Conservation (phyloP, 352 stramenopile species). For the Phytophthora nicotianae region DNA sequence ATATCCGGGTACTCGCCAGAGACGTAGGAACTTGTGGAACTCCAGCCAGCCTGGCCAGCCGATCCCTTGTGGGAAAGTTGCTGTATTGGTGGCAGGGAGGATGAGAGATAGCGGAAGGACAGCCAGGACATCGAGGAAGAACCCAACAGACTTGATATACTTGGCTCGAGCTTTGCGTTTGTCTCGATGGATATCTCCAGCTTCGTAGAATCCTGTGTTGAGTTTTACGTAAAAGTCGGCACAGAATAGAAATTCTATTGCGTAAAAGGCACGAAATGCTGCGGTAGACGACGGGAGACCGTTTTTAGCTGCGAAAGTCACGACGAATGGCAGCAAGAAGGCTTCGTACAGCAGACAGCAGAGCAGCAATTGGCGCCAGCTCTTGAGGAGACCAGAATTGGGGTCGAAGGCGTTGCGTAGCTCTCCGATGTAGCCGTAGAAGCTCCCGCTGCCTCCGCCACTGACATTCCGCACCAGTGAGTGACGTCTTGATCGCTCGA, state of each 20-base stretch:
- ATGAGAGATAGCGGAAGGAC: slow-evolving; percentile 41
- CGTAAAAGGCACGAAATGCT: slow-evolving; percentile 39
- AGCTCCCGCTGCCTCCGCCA: slow-evolving; percentile 10
- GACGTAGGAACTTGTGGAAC: slow-evolving; percentile 54
- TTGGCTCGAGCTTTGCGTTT: slow-evolving; percentile 1
- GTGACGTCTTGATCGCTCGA: not conserved
- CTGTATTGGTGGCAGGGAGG: not conserved
- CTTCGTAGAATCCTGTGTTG: slow-evolving; percentile 58
- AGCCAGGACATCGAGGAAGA: slow-evolving; percentile 48
- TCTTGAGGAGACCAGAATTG: slow-evolving; percentile 46
- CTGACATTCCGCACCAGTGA: not conserved
- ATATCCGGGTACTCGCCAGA: slow-evolving; percentile 51
- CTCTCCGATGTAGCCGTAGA: slow-evolving; percentile 27
- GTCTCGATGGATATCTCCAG: slow-evolving; percentile 31
- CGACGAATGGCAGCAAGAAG: slow-evolving; percentile 58
- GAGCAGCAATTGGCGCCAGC: slow-evolving; percentile 57
- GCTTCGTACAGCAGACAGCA: slow-evolving; percentile 51
- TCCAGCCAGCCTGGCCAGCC: slow-evolving; percentile 44
- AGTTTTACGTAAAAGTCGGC: slow-evolving; percentile 63
- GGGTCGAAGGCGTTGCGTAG: slow-evolving; percentile 59
- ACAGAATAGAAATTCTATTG: slow-evolving; percentile 49
- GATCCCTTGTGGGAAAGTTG: not conserved
- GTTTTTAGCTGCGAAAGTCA: slow-evolving; percentile 43
- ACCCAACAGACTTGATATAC: slow-evolving; percentile 58
- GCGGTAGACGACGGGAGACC: not conserved